Base-by-base conservation (phyloP, 352 stramenopile genomes). In the Globisporangium yorkense region DNA sequence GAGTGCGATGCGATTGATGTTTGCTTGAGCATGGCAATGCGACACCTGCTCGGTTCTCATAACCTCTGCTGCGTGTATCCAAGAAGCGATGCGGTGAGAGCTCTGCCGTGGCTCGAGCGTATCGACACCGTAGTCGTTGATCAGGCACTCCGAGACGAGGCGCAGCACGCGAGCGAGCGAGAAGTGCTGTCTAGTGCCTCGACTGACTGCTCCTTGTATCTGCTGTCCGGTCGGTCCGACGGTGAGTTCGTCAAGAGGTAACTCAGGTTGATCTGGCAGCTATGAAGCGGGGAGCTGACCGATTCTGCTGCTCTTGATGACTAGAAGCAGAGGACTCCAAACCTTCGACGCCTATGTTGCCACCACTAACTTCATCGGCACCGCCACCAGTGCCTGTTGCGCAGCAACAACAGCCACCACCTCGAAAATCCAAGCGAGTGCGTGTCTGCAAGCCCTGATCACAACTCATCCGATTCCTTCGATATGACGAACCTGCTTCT, bases 101-200 rank as follows among this genome's bases (percentile, higher is more conserved):
- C 62, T 1, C 29, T 85, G 15, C 77, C 80, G 15, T 87, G 77
- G 77, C 51, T 89, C 10, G 57, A 72, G 43, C 67, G 70, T 2
- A 56, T 89, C 15, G 80, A 88, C 53, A 58, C 65, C 0, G 55
- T 72, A 0, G 35, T 74, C 9, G 68, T 89, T 0, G 76, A 84
- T 8, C 62, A 84, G 40, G 56, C 60, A 13, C 63, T 88, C 15
- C 70, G 77, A 44, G 65, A 66, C 12, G 59, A 78, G 49, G 76
- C 73, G n/a, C 68, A 74, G 16, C 72, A 78, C 46, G 47, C 59
- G 1, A 63, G 72, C 41, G 74, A 75, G n/a, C 58, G 74, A 45
- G 66, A 54, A 4, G 37, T 50, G 15, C 54, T 77, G 2, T 69
- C 55, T 8, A 81, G 72, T 10, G 70, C 68, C 15, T 64, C 67